Evolutionary conservation across 306 rosid genomes (phyloP).

Genomic region (Fagus sylvatica): DNA sequence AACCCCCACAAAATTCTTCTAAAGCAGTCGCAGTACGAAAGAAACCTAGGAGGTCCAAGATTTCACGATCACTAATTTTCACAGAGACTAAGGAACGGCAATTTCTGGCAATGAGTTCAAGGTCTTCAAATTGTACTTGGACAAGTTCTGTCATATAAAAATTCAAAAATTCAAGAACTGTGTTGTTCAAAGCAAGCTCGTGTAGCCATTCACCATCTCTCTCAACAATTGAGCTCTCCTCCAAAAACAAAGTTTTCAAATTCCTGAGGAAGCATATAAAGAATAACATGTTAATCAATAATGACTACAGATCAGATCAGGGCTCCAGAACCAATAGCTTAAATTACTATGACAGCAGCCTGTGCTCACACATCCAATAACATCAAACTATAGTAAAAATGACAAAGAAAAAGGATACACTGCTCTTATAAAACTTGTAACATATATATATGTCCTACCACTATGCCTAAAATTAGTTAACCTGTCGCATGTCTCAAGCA

Average conservation of each 20-base stretch:
- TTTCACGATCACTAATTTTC: slow-evolving; percentile 77
- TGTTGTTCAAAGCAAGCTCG: slow-evolving; percentile 78
- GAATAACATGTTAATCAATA: slow-evolving; percentile 6
- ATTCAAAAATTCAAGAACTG: slow-evolving; percentile 79
- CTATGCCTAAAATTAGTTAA: background rate
- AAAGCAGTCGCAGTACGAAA: slow-evolving; percentile 60
- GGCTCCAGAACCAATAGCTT: slow-evolving; percentile 16
- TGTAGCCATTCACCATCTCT: slow-evolving; percentile 84
- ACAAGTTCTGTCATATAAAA: slow-evolving; percentile 79
- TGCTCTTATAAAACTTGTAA: background rate
- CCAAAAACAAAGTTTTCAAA: slow-evolving; percentile 77
- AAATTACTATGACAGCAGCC: background rate
- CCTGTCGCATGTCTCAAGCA: background rate
- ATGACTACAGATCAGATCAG: background rate
- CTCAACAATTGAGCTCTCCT: slow-evolving; percentile 68
- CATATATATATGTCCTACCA: background rate
- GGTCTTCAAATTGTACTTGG: slow-evolving; percentile 60
- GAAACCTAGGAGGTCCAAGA: slow-evolving; percentile 65
- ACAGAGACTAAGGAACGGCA: slow-evolving; percentile 71
- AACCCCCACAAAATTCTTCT: slow-evolving; percentile 92
- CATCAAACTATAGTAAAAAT: background rate
- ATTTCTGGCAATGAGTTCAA: slow-evolving; percentile 80
- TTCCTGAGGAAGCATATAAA: slow-evolving; percentile 46
- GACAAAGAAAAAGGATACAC: background rate
- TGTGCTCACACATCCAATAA: background rate